Percentiles rank a stretch among this genome's conserved stretches.
Evolutionary conservation across 495 filamentous ascomycete genomes (phyloP).

Genomic region (Copromyces sp.): DNA sequence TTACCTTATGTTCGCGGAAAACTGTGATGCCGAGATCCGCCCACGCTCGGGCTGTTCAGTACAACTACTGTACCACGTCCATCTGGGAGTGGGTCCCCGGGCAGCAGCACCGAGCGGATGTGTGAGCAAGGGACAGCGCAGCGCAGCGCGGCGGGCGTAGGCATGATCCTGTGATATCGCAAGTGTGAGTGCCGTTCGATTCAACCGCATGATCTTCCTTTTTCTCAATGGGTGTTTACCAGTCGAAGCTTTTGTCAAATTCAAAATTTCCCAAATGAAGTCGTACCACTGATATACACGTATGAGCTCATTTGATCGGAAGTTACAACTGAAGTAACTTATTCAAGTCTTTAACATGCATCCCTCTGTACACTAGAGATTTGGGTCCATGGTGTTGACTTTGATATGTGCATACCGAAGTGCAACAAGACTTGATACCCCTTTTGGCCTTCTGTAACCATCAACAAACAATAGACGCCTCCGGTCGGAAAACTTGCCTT

Average conservation of each 20-base stretch:
- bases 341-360: not conserved
- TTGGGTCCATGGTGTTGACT: not conserved
- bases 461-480: not conserved
- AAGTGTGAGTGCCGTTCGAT: not conserved
- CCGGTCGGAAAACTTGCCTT: not conserved
- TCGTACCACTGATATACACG: not conserved
- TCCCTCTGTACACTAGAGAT: not conserved
- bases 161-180: not conserved
- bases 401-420: not conserved
- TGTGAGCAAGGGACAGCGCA: not conserved
- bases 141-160: not conserved
- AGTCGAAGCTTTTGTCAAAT: not conserved
- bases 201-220: not conserved
- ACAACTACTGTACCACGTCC: too few relatives aligned
- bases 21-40: not conserved
- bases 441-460: not conserved
- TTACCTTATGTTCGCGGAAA: not conserved
- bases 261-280: not conserved
- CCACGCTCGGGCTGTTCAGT: not conserved
- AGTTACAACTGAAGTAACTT: not conserved
- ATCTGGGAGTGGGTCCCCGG: too few relatives aligned
- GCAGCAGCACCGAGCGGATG: too few relatives aligned
- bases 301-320: not conserved
- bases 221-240: not conserved
- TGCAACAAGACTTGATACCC: not conserved